Evolutionary conservation across 441 rosid species (phyloP), one percentile per base, ranked within the genome.

Genomic region (Theobroma grandiflorum): DNA sequence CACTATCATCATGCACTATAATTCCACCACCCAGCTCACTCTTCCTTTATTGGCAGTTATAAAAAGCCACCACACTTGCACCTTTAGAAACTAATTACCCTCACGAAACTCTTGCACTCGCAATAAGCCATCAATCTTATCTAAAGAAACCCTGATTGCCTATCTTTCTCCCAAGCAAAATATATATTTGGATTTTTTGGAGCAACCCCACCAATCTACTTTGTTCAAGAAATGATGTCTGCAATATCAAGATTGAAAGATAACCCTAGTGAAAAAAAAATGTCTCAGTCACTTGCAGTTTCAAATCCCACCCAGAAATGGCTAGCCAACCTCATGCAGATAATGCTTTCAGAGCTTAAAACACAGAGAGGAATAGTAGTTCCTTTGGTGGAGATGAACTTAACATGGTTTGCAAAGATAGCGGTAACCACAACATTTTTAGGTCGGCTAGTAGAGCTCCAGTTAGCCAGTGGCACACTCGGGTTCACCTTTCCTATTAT

Each of bases 401-500:
- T 94, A 85, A 89, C 89, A 3, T 94, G 95, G 95, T 92, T 94
- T 45, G 91, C 86, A 61, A 96, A 94, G 90, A 73, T 89, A n/a
- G 88, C 92, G 12, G 87, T 88, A 68, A 92, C 97, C 4, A 93
- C 97, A 16, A 85, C 84, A 7, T 93, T 93, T 78, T 91, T 96
- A 15, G 98, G 98, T 40, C 85, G 88, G 81, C 97, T 91, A 35
- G 99, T 98, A 20, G 86, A 86, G 92, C 83, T 87, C 26, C 87
- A 86, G 84, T 85, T 94, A 78, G 99, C 97, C 1, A 95, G 98
- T 11, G 97, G 99, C 2, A 79, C 95, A 1, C 94, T 96, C 3
- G 98, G 97, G 0, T 88, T 90, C 86, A 90, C 98, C 50, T 93
- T 93, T 72, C 97, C 95, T 72, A 94, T 91, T 69, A 97, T 92